phyloP scores from a whole-genome alignment of 1,284 basidiomycete genomes.

The Ustilago shanxiensis region DNA sequence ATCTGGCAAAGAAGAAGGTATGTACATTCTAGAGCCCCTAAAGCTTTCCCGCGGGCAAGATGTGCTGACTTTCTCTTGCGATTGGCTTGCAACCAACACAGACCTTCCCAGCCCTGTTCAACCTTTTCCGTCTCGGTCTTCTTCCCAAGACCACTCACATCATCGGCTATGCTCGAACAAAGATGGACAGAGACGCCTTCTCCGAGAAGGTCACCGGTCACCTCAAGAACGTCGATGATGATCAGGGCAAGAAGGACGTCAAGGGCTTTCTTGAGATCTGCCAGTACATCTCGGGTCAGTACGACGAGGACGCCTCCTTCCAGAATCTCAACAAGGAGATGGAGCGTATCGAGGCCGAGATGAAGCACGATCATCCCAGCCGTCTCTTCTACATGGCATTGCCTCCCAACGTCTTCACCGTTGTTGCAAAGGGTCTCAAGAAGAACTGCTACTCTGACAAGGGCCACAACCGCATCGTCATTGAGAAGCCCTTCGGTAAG shows the following conservation, averaged over 20 bases:
- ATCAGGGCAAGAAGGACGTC: slow-evolving; percentile 57
- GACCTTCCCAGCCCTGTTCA: slow-evolving; percentile 68
- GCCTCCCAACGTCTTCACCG: slow-evolving; percentile 68
- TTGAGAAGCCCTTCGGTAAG: slow-evolving; percentile 69
- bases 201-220: slow-evolving; percentile 60
- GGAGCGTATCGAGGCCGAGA: slow-evolving; percentile 55
- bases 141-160: slow-evolving; percentile 66
- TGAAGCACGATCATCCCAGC: slow-evolving; percentile 50
- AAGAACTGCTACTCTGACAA: slow-evolving; percentile 65
- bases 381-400: slow-evolving; percentile 69
- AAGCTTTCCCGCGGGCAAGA: not conserved
- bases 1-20: slow-evolving; percentile 99
- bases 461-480: slow-evolving; percentile 66
- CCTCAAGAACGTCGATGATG: slow-evolving; percentile 57
- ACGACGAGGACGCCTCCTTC: slow-evolving; percentile 66
- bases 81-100: not conserved
- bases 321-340: slow-evolving; percentile 62
- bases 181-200: slow-evolving; percentile 69
- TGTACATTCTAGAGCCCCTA: slow-evolving; percentile 6
- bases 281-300: slow-evolving; percentile 67
- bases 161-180: slow-evolving; percentile 70
- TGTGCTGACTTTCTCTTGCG: not conserved
- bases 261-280: slow-evolving; percentile 62
- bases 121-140: slow-evolving; percentile 60
- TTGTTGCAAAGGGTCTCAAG: slow-evolving; percentile 66